Percentiles rank a stretch among this genome's conserved stretches.
phyloP scores from a whole-genome alignment of 1,139 yeast genomes.

The Casaregolazyma suthepensis region DNA sequence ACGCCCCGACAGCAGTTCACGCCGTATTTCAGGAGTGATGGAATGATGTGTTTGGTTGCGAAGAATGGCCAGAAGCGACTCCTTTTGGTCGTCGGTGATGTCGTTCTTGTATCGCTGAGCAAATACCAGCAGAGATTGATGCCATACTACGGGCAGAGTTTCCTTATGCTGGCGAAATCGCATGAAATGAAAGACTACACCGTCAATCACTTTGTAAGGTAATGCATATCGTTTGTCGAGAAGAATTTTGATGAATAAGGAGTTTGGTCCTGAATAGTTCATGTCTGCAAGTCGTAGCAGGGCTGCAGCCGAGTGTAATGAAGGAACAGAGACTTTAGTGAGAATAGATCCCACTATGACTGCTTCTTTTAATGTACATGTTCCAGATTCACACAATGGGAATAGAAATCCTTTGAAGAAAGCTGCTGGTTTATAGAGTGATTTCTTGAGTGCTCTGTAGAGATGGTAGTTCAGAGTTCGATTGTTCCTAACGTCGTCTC shows the following conservation, averaged over 20 bases:
- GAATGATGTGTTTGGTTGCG: conserved; percentile 85
- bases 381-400: conserved; percentile 66
- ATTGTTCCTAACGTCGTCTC: conserved; percentile 73
- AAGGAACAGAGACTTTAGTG: conserved; percentile 86
- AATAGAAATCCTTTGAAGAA: conserved; percentile 93
- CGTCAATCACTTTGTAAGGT: conserved; percentile 94
- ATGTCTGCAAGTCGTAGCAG: conserved; percentile 75
- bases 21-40: conserved; percentile 90
- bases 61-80: conserved; percentile 81
- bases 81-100: conserved; percentile 95
- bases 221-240: conserved; percentile 93
- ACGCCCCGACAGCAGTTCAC: conserved; percentile 83
- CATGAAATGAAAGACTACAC: conserved; percentile 91
- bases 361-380: conserved; percentile 86
- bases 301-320: conserved; percentile 93
- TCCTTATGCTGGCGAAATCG: conserved; percentile 53
- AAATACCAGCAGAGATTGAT: conserved; percentile 86
- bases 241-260: conserved; percentile 82
- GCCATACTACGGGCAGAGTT: conserved; percentile 97
- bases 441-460: conserved; percentile 84
- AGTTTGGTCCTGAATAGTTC: conserved; percentile 72
- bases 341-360: conserved; percentile 91
- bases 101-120: conserved; percentile 96
- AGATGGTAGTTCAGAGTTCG: conserved; percentile 71
- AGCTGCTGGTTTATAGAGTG: conserved; percentile 94